Evolutionary conservation across 192 early-diverging fungal species (phyloP).

Genomic region (Backusella circina): DNA sequence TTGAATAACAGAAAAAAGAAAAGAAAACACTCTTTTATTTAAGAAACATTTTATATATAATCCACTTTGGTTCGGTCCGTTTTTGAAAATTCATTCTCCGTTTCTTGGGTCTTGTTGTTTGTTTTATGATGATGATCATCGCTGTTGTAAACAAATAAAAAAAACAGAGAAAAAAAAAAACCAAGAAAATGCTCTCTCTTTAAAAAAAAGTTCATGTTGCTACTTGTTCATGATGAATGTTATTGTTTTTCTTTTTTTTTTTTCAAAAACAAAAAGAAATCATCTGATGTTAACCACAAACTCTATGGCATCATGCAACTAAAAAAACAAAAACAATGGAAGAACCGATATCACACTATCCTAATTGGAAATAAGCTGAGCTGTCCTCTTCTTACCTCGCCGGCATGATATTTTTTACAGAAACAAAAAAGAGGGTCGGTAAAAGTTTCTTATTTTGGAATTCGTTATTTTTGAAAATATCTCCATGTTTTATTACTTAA

Average conservation of each 20-base stretch:
- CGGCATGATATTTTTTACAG: not conserved
- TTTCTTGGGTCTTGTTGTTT: not conserved
- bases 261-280: not conserved
- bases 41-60: not conserved
- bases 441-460: not conserved
- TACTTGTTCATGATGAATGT: too few species aligned
- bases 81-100: not conserved
- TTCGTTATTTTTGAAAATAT: too few species aligned
- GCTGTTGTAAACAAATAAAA: not conserved
- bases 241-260: too few species aligned
- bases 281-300: not conserved
- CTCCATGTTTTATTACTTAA: too few species aligned
- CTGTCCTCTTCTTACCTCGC: not conserved
- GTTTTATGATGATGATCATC: not conserved
- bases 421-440: not conserved
- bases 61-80: not conserved
- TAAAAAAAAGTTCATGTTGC: too few species aligned
- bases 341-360: not conserved
- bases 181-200: not conserved
- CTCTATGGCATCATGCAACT: not conserved
- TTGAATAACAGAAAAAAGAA: not conserved
- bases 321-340: not conserved
- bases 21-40: not conserved
- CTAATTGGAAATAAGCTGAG: not conserved
- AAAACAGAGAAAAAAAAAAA: not conserved